Percentiles rank a stretch among this genome's conserved stretches.
These are phyloP conservation scores for Myxozyma mucilagina DNA, from an alignment of 805 yeast genomes.

Conservation along the genomic window DNA sequence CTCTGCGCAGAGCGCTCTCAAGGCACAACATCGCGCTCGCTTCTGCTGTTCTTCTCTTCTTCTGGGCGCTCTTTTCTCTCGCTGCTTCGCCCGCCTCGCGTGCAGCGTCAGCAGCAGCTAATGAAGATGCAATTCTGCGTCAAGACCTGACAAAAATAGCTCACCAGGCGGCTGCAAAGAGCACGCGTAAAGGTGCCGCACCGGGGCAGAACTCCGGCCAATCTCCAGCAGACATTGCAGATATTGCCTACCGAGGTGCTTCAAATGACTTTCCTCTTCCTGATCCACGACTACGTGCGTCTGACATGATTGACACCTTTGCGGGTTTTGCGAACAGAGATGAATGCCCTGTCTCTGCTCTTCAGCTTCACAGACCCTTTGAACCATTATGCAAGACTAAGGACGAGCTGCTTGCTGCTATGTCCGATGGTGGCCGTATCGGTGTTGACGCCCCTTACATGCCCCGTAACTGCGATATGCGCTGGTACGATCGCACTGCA, in stretches of 20 bases:
- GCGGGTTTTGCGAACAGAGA: slow-evolving; percentile 22
- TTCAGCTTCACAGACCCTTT: slow-evolving; percentile 30
- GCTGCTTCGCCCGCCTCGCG: not conserved
- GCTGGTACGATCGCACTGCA: slow-evolving; percentile 30
- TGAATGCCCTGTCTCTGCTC: slow-evolving; percentile 22
- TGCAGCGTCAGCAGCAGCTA: slow-evolving; percentile 1
- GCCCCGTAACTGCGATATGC: slow-evolving; percentile 33
- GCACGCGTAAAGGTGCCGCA: not conserved
- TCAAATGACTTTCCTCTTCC: slow-evolving; percentile 22
- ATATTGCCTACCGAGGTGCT: slow-evolving; percentile 25
- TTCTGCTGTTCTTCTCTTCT: slow-evolving; percentile 1
- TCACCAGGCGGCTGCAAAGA: slow-evolving; percentile 1
- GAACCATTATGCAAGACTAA: slow-evolving; percentile 28
- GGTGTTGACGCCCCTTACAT: slow-evolving; percentile 32
- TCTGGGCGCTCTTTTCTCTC: slow-evolving; percentile 9
- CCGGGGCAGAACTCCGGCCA: slow-evolving; percentile 2
- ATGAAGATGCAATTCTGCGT: slow-evolving; percentile 10
- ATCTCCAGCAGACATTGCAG: not conserved
- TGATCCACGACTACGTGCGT: slow-evolving; percentile 7
- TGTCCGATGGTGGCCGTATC: slow-evolving; percentile 31
- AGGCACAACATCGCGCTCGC: slow-evolving; percentile 11
- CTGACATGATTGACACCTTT: slow-evolving; percentile 27
- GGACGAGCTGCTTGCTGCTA: slow-evolving; percentile 20
- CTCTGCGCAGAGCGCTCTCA: slow-evolving; percentile 7
- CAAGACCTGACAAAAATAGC: slow-evolving; percentile 12